Evolutionary conservation across 129 eudicot species (phyloP).

Genomic region (Chrysanthemum lavandulifolium): DNA sequence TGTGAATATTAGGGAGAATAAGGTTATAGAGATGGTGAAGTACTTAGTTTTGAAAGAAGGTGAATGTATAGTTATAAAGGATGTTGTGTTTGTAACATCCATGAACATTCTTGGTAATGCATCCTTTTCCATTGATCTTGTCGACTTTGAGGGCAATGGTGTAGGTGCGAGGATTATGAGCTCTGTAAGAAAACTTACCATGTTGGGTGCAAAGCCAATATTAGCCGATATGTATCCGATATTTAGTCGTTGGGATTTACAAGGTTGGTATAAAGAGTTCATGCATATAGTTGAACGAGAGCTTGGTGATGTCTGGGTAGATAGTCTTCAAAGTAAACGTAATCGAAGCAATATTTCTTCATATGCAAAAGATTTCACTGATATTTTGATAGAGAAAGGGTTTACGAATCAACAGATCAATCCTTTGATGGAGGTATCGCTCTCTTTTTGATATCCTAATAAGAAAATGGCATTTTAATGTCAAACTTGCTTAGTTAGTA

Average conservation of each 20-base stretch:
- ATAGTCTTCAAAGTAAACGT: slow-evolving; percentile 17
- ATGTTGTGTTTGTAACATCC: slow-evolving; percentile 27
- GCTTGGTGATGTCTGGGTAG: slow-evolving; percentile 29
- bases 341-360: neutral
- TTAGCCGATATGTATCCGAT: slow-evolving; percentile 34
- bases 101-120: slow-evolving; percentile 35
- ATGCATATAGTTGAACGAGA: slow-evolving; percentile 12
- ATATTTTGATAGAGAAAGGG: slow-evolving; percentile 26
- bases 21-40: slow-evolving; percentile 26
- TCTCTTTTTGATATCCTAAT: neutral
- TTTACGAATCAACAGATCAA: slow-evolving; percentile 29
- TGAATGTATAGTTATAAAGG: slow-evolving; percentile 12
- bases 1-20: slow-evolving; percentile 15
- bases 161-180: slow-evolving; percentile 9
- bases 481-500: neutral
- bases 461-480: too few relatives aligned
- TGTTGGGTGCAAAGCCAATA: slow-evolving; percentile 17
- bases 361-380: slow-evolving; percentile 16
- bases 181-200: slow-evolving; percentile 18
- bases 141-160: slow-evolving; percentile 24
- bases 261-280: slow-evolving; percentile 27
- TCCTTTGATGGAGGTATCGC: slow-evolving; percentile 14
- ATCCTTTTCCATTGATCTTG: slow-evolving; percentile 30
- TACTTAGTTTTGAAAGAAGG: slow-evolving; percentile 25
- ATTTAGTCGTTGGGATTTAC: slow-evolving; percentile 31